Percentiles rank a stretch among this genome's conserved stretches.
Conservation (phyloP, 768 basidiomycete species). For the Dacryopinax spathularia region DNA sequence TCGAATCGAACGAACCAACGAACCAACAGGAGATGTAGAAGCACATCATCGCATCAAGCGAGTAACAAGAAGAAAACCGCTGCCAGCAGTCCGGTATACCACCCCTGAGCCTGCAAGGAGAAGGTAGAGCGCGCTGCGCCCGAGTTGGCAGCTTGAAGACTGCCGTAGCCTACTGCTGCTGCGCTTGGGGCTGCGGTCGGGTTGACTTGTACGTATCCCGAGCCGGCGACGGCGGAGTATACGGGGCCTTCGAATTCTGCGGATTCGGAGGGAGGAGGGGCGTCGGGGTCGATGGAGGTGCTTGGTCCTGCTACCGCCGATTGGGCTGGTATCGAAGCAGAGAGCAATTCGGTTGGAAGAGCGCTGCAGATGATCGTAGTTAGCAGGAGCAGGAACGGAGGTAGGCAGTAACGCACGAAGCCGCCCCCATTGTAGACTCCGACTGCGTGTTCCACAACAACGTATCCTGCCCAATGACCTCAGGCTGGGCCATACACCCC, state of each 20-base stretch:
- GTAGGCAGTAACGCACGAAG: background rate
- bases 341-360: background rate
- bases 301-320: background rate
- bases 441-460: background rate
- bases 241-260: background rate
- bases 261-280: background rate
- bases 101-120: too few relatives aligned
- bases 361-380: background rate
- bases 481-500: background rate
- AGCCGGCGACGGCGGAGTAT: background rate
- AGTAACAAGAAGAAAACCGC: too few relatives aligned
- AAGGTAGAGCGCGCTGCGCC: too few relatives aligned
- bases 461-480: background rate
- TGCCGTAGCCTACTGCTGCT: too few relatives aligned
- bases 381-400: background rate
- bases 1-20: too few relatives aligned
- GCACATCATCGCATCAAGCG: too few relatives aligned
- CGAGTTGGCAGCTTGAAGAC: too few relatives aligned
- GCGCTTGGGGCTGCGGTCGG: background rate
- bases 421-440: background rate
- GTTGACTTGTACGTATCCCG: background rate
- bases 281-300: background rate
- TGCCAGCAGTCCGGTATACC: too few relatives aligned
- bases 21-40: too few relatives aligned
- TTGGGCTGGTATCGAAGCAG: background rate